Evolutionary conservation across 352 stramenopile genomes (phyloP).

Genomic region (Phytophthora tubulina): DNA sequence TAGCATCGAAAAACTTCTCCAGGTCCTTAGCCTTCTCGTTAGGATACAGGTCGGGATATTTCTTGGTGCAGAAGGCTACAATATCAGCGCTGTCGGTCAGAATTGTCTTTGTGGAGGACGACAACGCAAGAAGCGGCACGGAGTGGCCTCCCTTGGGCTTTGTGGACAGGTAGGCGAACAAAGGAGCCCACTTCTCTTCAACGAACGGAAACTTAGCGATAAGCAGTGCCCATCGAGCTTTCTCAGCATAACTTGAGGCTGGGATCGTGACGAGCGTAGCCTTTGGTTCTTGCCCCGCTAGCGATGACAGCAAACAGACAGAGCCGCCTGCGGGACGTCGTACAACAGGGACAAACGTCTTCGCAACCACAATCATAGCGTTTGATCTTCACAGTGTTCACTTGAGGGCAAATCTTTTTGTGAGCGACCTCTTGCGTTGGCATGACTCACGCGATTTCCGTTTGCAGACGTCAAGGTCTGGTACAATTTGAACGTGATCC

Average conservation of each 20-base stretch:
- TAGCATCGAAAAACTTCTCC: constrained; percentile 52
- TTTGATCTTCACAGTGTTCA: too few relatives aligned
- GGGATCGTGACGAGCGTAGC: constrained; percentile 59
- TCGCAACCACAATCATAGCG: too few relatives aligned
- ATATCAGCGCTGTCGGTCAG: too few relatives aligned
- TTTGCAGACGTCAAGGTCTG: too few relatives aligned
- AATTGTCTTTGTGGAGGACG: not conserved
- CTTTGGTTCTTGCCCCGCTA: not conserved
- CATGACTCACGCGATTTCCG: too few relatives aligned
- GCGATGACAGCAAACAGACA: too few relatives aligned
- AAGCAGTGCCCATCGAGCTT: constrained; percentile 64
- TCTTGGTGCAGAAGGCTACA: too few relatives aligned
- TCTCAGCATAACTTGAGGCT: constrained; percentile 70
- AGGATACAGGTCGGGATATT: constrained; percentile 46
- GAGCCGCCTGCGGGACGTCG: too few relatives aligned
- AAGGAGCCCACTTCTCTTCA: constrained; percentile 57
- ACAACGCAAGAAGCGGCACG: constrained; percentile 52
- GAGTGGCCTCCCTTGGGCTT: constrained; percentile 52
- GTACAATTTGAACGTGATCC: too few relatives aligned
- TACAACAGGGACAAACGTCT: too few relatives aligned
- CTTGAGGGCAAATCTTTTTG: too few relatives aligned
- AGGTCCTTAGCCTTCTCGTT: constrained; percentile 47
- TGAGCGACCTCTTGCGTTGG: too few relatives aligned
- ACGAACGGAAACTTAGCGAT: constrained; percentile 51
- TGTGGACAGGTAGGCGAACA: constrained; percentile 58